A percentile compares a stretch with the other conserved stretches of the same genome.
Conservation (phyloP, 78 protist species). For the Dictyostelium firmibasis region DNA sequence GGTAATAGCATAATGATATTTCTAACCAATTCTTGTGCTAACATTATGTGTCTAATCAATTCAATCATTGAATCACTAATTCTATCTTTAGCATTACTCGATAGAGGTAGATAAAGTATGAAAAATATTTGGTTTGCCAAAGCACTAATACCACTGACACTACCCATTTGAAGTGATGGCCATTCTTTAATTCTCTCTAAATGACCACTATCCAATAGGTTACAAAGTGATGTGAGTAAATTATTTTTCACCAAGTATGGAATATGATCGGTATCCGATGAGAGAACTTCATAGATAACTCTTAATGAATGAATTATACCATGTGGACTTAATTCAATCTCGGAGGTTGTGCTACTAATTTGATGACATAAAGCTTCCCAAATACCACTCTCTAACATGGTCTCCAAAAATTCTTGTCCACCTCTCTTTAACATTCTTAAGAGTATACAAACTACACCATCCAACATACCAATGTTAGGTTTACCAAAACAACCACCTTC, state of each 20-base stretch:
- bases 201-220: slow-evolving; percentile 24
- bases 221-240: slow-evolving; percentile 2
- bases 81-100: background rate
- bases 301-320: slow-evolving; percentile 37
- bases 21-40: slow-evolving; percentile 4
- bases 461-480: slow-evolving; percentile 47
- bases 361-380: slow-evolving; percentile 80
- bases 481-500: slow-evolving; percentile 76
- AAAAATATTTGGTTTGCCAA: slow-evolving; percentile 20
- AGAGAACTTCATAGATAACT: slow-evolving; percentile 40
- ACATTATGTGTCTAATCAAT: slow-evolving; percentile 59
- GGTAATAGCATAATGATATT: slow-evolving; percentile 21
- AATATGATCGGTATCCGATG: background rate
- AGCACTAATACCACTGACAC: slow-evolving; percentile 13
- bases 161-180: slow-evolving; percentile 62
- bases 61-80: background rate
- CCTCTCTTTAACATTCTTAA: slow-evolving; percentile 35
- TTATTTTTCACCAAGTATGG: slow-evolving; percentile 61
- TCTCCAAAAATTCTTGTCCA: slow-evolving; percentile 30
- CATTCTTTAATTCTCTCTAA: slow-evolving; percentile 40
- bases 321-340: slow-evolving; percentile 39
- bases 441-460: slow-evolving; percentile 45
- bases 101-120: slow-evolving; percentile 43
- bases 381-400: slow-evolving; percentile 41
- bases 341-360: slow-evolving; percentile 12